Conservation (phyloP, 169 alveolate species). For the Eimeria maxima region DNA sequence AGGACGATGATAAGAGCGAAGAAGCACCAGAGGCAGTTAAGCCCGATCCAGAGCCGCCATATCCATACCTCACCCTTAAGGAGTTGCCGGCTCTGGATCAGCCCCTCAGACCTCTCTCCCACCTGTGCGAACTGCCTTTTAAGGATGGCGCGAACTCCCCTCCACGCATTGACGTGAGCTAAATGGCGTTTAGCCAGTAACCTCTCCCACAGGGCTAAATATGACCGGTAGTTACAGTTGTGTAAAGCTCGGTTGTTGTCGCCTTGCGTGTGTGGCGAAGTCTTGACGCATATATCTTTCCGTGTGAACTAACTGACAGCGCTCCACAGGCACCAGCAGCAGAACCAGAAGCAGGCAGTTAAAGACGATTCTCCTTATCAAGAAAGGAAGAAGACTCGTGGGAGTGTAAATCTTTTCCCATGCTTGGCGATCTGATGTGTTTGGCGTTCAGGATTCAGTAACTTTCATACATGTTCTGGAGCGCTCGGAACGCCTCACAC, state of each 20-base stretch:
- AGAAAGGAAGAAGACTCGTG: neutral
- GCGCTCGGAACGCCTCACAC: constrained; percentile 13
- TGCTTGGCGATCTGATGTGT: neutral
- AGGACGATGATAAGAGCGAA: neutral
- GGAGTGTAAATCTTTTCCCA: neutral
- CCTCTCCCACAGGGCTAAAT: neutral
- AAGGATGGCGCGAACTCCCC: constrained; percentile 15
- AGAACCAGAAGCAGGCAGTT: neutral
- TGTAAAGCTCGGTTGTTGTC: neutral
- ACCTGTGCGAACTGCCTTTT: neutral
- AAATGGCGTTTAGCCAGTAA: neutral
- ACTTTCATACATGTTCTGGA: constrained; percentile 42
- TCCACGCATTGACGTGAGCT: constrained; percentile 46
- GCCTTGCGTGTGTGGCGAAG: neutral
- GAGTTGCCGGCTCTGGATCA: constrained; percentile 53
- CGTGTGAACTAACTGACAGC: neutral
- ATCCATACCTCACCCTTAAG: constrained; percentile 29
- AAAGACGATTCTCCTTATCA: neutral
- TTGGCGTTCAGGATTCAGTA: constrained; percentile 35
- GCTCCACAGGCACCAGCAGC: neutral
- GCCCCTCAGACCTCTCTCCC: constrained; percentile 40
- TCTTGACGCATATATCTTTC: neutral
- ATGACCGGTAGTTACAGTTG: neutral
- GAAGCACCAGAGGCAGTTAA: neutral
- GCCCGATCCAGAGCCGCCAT: constrained; percentile 51